Conservation (phyloP, 2,329 filamentous ascomycete species). For the Pezicula radicicola region DNA sequence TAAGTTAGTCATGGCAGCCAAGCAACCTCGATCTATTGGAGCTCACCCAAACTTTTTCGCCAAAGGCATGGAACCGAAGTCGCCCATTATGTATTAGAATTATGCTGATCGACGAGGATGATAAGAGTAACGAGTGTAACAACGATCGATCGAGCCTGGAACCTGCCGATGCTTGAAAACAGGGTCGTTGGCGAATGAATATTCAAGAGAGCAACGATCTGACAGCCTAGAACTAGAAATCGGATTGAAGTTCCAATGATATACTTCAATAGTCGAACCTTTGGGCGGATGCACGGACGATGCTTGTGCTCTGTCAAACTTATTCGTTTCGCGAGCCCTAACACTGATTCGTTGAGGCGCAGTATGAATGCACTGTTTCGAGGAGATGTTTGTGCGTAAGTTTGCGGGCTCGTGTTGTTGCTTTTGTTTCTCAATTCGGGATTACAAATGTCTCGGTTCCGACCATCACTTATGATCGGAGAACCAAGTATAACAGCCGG, state of each 20-base stretch:
- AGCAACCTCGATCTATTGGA: neutral
- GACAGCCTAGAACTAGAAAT: neutral
- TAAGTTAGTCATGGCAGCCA: neutral
- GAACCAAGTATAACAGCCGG: too few species aligned
- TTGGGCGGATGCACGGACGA: conserved; percentile 9
- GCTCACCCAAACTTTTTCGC: conserved; percentile 14
- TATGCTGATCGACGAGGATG: neutral
- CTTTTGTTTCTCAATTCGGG: too few species aligned
- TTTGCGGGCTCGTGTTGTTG: neutral
- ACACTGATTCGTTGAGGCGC: neutral
- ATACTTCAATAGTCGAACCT: neutral
- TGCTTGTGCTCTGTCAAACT: conserved; percentile 9
- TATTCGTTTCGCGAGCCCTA: neutral
- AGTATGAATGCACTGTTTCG: neutral
- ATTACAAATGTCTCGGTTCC: too few species aligned
- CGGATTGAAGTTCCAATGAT: neutral
- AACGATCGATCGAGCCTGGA: conserved; percentile 3
- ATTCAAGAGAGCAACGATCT: neutral
- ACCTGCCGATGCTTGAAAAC: conserved; percentile 1
- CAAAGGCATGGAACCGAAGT: conserved; percentile 8
- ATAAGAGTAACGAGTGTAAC: neutral
- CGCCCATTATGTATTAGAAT: conserved; percentile 16
- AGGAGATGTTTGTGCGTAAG: neutral
- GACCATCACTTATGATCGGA: too few species aligned
- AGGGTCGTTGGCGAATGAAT: neutral